Conservation (phyloP, 2,329 filamentous ascomycete genomes). For the Fusarium torreyae region DNA sequence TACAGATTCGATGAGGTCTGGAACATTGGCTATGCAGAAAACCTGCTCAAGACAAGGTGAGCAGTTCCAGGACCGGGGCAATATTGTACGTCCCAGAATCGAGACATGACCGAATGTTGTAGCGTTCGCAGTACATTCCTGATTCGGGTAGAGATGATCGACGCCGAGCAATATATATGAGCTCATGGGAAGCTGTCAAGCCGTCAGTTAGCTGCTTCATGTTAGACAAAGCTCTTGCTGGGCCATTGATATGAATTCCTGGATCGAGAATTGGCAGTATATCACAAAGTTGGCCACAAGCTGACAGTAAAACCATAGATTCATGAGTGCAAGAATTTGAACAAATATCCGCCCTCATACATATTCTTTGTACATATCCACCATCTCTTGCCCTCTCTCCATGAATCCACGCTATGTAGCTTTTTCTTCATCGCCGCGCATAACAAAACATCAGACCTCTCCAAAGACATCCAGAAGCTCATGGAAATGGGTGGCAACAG, state of each 20-base stretch:
- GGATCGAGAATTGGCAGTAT: background rate
- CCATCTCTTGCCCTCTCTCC: background rate
- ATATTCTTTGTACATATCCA: conserved; percentile 17
- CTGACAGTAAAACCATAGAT: background rate
- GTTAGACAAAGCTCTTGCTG: background rate
- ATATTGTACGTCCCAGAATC: background rate
- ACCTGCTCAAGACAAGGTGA: conserved; percentile 1
- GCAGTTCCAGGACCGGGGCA: background rate
- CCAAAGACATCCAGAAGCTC: conserved; percentile 31
- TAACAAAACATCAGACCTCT: conserved; percentile 3
- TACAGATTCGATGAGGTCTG: background rate
- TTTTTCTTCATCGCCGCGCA: background rate
- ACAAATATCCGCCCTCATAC: conserved; percentile 1
- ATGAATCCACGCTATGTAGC: conserved; percentile 4
- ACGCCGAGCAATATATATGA: background rate
- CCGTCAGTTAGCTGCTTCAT: background rate
- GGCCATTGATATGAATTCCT: background rate
- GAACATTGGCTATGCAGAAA: background rate
- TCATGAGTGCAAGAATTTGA: conserved; percentile 11
- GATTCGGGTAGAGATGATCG: background rate
- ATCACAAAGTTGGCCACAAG: background rate
- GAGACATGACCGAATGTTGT: background rate
- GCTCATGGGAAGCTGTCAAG: background rate
- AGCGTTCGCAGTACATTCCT: conserved; percentile 1
- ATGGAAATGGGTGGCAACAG: conserved; percentile 23